phyloP scores from a whole-genome alignment of 2,329 filamentous ascomycete species.

The Boeremia exigua region DNA sequence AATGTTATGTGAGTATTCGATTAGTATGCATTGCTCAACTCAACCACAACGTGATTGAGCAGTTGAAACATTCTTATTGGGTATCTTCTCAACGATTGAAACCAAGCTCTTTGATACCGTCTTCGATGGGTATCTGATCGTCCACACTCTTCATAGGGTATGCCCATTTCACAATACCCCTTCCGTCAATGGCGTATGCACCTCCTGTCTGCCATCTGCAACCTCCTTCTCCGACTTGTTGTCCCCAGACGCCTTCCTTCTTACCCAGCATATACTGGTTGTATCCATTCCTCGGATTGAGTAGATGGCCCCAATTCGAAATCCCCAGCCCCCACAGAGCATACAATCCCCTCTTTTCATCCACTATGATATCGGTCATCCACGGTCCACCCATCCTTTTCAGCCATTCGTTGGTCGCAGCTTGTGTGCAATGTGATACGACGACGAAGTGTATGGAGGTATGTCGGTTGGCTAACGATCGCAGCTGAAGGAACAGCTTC shows the following conservation, averaged over 20 bases:
- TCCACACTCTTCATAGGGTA: slow-evolving; percentile 46
- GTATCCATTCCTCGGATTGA: slow-evolving; percentile 45
- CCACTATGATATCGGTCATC: slow-evolving; percentile 62
- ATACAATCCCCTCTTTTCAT: slow-evolving; percentile 64
- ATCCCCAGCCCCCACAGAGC: slow-evolving; percentile 66
- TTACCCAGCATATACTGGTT: slow-evolving; percentile 45
- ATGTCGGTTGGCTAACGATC: slow-evolving; percentile 61
- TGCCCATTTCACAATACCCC: slow-evolving; percentile 44
- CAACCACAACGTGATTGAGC: not conserved
- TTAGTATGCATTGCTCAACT: not conserved
- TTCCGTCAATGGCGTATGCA: slow-evolving; percentile 40
- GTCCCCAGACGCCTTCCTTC: slow-evolving; percentile 45
- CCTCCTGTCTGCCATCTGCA: slow-evolving; percentile 47
- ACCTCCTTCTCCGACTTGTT: slow-evolving; percentile 43
- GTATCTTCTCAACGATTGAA: slow-evolving; percentile 17
- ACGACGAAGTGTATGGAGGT: slow-evolving; percentile 62
- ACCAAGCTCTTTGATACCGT: slow-evolving; percentile 41
- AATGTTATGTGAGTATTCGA: not conserved
- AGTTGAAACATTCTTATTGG: not conserved
- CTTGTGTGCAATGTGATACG: slow-evolving; percentile 64
- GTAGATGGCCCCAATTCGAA: slow-evolving; percentile 42
- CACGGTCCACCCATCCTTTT: slow-evolving; percentile 64
- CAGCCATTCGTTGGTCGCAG: slow-evolving; percentile 64
- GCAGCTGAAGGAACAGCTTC: slow-evolving; percentile 63
- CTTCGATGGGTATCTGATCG: slow-evolving; percentile 38